These are phyloP conservation scores for Rhodotorula glutinis DNA, from an alignment of 1,284 basidiomycete species.

Conservation along the genomic window DNA sequence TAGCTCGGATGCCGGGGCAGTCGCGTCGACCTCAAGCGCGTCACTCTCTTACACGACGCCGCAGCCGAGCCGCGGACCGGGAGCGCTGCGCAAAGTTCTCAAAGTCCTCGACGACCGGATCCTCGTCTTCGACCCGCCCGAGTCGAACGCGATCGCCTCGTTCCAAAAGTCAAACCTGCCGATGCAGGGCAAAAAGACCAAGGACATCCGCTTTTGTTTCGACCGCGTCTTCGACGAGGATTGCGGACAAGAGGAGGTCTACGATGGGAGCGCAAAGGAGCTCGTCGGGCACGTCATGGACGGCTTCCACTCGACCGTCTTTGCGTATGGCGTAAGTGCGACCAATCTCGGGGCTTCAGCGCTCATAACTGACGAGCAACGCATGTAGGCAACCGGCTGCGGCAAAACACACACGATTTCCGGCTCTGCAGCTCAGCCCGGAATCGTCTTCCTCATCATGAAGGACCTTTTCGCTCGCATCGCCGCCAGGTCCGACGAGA, in stretches of 20 bases:
- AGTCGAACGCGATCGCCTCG: slow-evolving; percentile 62
- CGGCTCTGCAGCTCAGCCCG: slow-evolving; percentile 77
- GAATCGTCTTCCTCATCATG: slow-evolving; percentile 95
- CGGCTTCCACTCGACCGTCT: slow-evolving; percentile 94
- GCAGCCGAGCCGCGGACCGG: slow-evolving; percentile 53
- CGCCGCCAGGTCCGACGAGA: slow-evolving; percentile 73
- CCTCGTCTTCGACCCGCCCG: slow-evolving; percentile 91
- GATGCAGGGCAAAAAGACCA: slow-evolving; percentile 41
- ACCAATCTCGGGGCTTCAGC: slow-evolving; percentile 30
- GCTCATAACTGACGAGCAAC: neutral
- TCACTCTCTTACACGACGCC: slow-evolving; percentile 55
- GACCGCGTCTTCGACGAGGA: slow-evolving; percentile 82
- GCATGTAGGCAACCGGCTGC: slow-evolving; percentile 82
- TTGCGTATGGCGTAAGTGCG: slow-evolving; percentile 84
- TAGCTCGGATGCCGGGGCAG: slow-evolving; percentile 15
- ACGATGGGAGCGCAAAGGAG: slow-evolving; percentile 76
- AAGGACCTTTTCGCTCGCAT: slow-evolving; percentile 87
- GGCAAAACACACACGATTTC: slow-evolving; percentile 98
- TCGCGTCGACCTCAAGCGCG: slow-evolving; percentile 8
- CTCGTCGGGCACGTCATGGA: slow-evolving; percentile 77
- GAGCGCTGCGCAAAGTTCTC: slow-evolving; percentile 61
- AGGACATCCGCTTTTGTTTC: slow-evolving; percentile 74
- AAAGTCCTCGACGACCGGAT: slow-evolving; percentile 54
- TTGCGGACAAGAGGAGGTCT: slow-evolving; percentile 77
- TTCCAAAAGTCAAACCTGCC: slow-evolving; percentile 23